phyloP scores from a whole-genome alignment of 1,284 basidiomycete genomes.

The Sanghuangporus weigelae region DNA sequence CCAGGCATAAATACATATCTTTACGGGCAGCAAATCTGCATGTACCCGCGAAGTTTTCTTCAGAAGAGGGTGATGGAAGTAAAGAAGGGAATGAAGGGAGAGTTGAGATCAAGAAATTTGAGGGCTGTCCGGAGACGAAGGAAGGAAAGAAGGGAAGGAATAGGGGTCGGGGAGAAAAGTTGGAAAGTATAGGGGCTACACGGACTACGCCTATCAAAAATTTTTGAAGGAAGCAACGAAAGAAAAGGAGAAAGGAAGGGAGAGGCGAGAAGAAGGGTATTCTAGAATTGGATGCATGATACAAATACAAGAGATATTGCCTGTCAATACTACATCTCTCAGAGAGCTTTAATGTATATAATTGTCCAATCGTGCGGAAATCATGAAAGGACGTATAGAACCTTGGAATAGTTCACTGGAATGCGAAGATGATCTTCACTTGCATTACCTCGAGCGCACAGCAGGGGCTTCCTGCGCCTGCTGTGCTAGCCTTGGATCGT shows the following conservation, averaged over 20 bases:
- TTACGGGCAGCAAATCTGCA: not conserved
- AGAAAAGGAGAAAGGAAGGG: not conserved
- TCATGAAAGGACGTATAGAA: not conserved
- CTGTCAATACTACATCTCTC: conserved; percentile 1
- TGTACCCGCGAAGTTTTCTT: not conserved
- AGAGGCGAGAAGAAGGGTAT: not conserved
- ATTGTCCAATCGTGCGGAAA: not conserved
- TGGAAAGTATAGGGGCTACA: not conserved
- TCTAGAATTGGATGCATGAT: not conserved
- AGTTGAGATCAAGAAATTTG: not conserved
- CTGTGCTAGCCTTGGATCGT: conserved; percentile 28
- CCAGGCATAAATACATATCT: not conserved
- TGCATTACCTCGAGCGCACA: not conserved
- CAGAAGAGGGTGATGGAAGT: not conserved
- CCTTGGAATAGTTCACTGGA: not conserved
- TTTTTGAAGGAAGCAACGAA: not conserved
- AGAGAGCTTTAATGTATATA: not conserved
- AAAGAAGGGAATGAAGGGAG: not conserved
- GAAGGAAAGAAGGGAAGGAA: not conserved
- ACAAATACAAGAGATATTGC: conserved; percentile 5
- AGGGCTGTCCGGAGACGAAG: too few relatives aligned
- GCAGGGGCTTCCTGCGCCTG: not conserved
- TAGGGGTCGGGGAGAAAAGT: not conserved
- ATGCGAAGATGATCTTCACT: not conserved
- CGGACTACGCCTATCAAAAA: not conserved